Conservation (phyloP, 768 basidiomycete genomes). For the Trametes coccinea region DNA sequence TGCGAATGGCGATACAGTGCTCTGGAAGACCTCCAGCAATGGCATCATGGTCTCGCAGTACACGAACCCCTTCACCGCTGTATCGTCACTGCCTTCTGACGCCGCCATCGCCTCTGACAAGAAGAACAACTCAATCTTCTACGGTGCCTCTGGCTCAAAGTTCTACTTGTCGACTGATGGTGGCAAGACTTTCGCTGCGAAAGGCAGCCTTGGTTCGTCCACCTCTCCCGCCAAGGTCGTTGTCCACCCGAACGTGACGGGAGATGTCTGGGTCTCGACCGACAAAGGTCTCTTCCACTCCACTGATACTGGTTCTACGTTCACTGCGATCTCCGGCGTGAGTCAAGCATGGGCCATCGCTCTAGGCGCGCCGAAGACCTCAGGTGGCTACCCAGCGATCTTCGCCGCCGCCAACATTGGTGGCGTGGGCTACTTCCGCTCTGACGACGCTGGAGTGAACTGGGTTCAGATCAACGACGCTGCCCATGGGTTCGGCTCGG, state of each 20-base stretch:
- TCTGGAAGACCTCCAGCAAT: conserved; percentile 53
- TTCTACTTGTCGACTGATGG: conserved; percentile 65
- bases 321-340: conserved; percentile 48
- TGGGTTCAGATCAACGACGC: conserved; percentile 64
- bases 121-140: conserved; percentile 55
- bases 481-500: conserved; percentile 57
- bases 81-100: conserved; percentile 51
- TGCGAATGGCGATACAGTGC: conserved; percentile 55
- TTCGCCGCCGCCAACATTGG: conserved; percentile 56
- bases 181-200: conserved; percentile 50
- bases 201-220: conserved; percentile 48
- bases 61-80: conserved; percentile 48
- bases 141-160: conserved; percentile 52
- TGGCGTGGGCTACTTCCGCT: conserved; percentile 53
- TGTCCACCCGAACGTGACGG: conserved; percentile 53
- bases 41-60: conserved; percentile 56
- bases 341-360: conserved; percentile 58
- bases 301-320: conserved; percentile 50
- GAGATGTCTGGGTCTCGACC: conserved; percentile 67
- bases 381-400: conserved; percentile 53
- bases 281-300: conserved; percentile 60
- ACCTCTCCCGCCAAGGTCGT: conserved; percentile 51
- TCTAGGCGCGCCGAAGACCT: conserved; percentile 49
- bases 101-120: conserved; percentile 67
- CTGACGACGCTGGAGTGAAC: conserved; percentile 54